Evolutionary conservation across 1,139 yeast genomes (phyloP), one percentile per base, ranked within the genome.

Genomic region (Debaryomyces subglobosus): DNA sequence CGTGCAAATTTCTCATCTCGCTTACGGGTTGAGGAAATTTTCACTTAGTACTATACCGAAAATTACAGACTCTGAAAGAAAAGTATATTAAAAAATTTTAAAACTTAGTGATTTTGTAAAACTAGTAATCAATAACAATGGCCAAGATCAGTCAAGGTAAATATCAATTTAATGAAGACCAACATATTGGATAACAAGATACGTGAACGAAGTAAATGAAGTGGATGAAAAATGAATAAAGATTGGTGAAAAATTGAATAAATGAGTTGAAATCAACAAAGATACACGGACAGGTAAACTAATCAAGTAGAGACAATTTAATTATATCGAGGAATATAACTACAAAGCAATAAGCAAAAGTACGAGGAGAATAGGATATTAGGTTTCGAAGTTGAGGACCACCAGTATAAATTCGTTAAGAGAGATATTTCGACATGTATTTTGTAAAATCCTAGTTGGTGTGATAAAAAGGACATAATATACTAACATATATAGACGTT

Each of bases 401-500:
- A 32, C 35, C 35, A 15, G 3, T 8, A 15, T 4, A 6, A 9
- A 15, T 32, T 15, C 35, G 20, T 9, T 8, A 16, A 21, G 24
- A 21, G 35, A 8, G 35, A 16, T 32, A 32, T 4, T 35, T 34
- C 39, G 39, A 23, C 27, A 20, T 27, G 33, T 40, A 40, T 40
- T 32, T 40, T 40, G 43, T 16, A 40, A n/a, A 27, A 30, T 30
- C 43, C 25, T 29, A n/a, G 32, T 30, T 32, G 35, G 36, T 15
- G 27, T 10, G 15, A 5, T 21, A 16, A 7, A 12, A 25, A 18
- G 8, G 6, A 18, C 20, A 13, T 32, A n/a, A 33, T 34, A 53
- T 69, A 72, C 77, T 71, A 71, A 69, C 73, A 60, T 37, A 18
- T 58, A 44, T 68, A 85, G 95, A 94, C 96, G 98, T 94, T 81